Conservation (phyloP, 805 yeast species). For the Kodamaea neixiangensis region DNA sequence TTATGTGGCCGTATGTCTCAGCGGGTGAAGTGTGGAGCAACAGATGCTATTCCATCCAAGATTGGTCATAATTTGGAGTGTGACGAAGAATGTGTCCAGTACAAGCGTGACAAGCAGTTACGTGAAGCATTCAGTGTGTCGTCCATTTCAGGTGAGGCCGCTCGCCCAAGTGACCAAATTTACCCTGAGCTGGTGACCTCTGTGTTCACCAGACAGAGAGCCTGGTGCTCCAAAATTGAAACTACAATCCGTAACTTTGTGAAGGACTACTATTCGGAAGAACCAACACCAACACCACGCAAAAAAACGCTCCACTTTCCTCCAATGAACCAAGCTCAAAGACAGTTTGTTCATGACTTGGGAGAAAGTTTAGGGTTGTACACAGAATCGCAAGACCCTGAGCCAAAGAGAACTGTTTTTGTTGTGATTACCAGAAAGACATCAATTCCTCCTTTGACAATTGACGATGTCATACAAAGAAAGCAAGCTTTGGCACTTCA, state of each 20-base stretch:
- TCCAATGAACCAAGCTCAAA: constrained; percentile 69
- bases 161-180: constrained; percentile 24
- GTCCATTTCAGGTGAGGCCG: constrained; percentile 11
- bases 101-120: constrained; percentile 60
- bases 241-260: constrained; percentile 51
- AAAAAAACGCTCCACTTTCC: constrained; percentile 59
- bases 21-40: constrained; percentile 58
- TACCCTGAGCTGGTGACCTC: constrained; percentile 50
- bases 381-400: constrained; percentile 77
- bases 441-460: constrained; percentile 43
- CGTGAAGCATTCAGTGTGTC: constrained; percentile 57
- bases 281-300: constrained; percentile 18
- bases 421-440: constrained; percentile 43
- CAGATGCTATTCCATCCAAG: constrained; percentile 30
- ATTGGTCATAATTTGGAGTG: constrained; percentile 53
- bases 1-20: constrained; percentile 60
- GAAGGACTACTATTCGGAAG: constrained; percentile 27
- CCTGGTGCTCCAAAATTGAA: constrained; percentile 74
- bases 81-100: constrained; percentile 66
- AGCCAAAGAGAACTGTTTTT: constrained; percentile 74
- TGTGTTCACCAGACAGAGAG: constrained; percentile 54
- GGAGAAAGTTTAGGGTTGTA: constrained; percentile 60
- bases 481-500: constrained; percentile 21
- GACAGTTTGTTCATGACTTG: constrained; percentile 69
- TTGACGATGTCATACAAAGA: constrained; percentile 44